These are phyloP conservation scores for Clarireedia paspali DNA, from an alignment of 2,329 filamentous ascomycete genomes.

Conservation along the genomic window DNA sequence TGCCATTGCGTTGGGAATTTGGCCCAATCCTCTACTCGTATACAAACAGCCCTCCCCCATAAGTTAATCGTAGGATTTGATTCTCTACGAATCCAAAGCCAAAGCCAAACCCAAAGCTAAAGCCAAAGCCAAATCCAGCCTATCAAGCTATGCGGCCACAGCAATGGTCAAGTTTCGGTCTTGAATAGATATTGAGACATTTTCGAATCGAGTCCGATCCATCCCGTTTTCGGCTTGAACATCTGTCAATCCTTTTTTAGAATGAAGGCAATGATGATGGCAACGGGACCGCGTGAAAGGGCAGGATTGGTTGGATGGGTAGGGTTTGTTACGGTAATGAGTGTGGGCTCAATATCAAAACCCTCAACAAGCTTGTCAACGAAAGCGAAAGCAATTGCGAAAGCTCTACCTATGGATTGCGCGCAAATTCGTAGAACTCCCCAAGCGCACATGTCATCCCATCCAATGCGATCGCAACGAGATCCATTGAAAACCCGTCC, in stretches of 20 bases:
- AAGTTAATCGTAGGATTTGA: background rate
- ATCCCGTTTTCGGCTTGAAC: slow-evolving; percentile 4
- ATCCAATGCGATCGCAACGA: slow-evolving; percentile 10
- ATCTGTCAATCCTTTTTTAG: background rate
- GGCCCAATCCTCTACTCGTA: no score
- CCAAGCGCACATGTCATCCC: slow-evolving; percentile 17
- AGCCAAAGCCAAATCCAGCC: background rate
- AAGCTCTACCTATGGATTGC: background rate
- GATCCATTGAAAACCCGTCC: slow-evolving; percentile 2
- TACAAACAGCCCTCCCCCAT: background rate
- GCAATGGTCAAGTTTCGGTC: slow-evolving; percentile 6
- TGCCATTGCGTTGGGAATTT: no score
- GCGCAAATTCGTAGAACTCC: slow-evolving; percentile 13
- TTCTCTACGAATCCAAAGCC: background rate
- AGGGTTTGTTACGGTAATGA: no score
- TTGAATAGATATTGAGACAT: slow-evolving; percentile 4
- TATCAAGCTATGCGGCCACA: background rate
- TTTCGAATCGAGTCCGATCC: slow-evolving; percentile 2
- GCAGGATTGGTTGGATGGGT: background rate
- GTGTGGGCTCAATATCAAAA: no score
- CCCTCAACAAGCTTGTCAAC: no score
- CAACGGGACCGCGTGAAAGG: background rate
- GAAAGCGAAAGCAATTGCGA: background rate
- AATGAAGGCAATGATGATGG: background rate
- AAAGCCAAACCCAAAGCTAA: background rate